These are phyloP conservation scores for Mycena filopes DNA, from an alignment of 768 basidiomycete species.

Conservation along the genomic window DNA sequence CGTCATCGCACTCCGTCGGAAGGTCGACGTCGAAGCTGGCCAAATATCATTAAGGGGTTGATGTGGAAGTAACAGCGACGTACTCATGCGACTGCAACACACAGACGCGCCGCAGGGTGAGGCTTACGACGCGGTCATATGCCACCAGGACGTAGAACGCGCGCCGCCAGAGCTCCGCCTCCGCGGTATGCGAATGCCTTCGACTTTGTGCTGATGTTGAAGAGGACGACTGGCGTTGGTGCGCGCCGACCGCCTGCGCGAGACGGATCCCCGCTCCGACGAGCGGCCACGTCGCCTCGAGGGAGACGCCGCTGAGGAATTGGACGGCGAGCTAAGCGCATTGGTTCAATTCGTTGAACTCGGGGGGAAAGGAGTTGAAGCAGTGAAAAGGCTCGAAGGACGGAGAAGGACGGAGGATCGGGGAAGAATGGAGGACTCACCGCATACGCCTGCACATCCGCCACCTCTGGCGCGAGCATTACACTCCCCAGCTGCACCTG, in stretches of 20 bases:
- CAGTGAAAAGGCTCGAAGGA: slow-evolving; percentile 57
- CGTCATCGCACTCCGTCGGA: background rate
- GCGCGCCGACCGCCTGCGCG: slow-evolving; percentile 74
- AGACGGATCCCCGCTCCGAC: slow-evolving; percentile 55
- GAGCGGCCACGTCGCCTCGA: slow-evolving; percentile 74
- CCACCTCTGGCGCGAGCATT: no score
- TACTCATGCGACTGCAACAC: background rate
- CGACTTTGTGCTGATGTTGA: no score
- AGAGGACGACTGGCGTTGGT: slow-evolving; percentile 52
- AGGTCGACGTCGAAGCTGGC: background rate
- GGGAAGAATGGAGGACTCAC: no score
- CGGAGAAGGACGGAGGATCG: no score
- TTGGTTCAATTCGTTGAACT: no score
- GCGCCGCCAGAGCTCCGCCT: slow-evolving; percentile 81
- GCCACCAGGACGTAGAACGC: slow-evolving; percentile 60
- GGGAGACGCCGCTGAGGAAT: slow-evolving; percentile 65
- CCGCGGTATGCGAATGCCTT: slow-evolving; percentile 55
- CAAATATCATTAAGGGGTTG: no score
- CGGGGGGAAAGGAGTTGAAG: background rate
- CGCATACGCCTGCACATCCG: no score
- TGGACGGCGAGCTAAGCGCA: slow-evolving; percentile 56
- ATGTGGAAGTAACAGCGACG: no score
- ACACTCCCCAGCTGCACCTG: no score
- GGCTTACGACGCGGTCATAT: slow-evolving; percentile 58
- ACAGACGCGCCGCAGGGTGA: background rate